Base-by-base conservation (phyloP, 441 rosid genomes). In the Sinapis alba region DNA sequence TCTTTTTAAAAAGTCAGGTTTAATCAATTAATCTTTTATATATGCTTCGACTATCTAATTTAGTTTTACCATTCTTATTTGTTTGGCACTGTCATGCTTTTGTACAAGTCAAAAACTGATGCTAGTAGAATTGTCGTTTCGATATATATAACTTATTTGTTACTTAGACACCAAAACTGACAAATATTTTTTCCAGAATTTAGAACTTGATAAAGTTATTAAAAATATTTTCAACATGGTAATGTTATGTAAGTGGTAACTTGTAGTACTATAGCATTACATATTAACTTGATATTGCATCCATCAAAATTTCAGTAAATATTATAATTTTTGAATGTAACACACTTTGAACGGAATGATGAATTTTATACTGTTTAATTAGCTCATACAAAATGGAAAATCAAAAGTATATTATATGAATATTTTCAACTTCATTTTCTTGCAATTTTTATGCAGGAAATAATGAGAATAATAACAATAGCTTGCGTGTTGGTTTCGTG, bases 51-150 rank as follows among this genome's bases (percentile, higher is more conserved):
- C 34, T 69, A 26, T 59, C 9, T 28, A 57, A 3, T 50, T 38
- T 54, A 10, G 2, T 58, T 58, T 30, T 68, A 76, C 59, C 47
- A 54, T 57, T 71, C 56, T 32, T 21, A n/a, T 30, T 21, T 63
- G 79, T 77, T 77, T 23, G 72, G 76, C 76, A 77, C 76, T 68
- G 76, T 71, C 76, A 32, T 27, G 3, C 45, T 45, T 41, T 60
- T 68, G 59, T 62, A 7, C 32, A n/a, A 41, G 60, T 65, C 59
- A 43, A 69, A 38, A 11, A 27, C 32, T 38, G 18, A 19, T 69
- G 65, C 65, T 56, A 9, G 38, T 56, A 9, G 38, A 18, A 28
- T 7, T 65, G 69, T 54, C 62, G 45, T 53, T 51, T 67, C 3
- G 13, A 18, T 50, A 18, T 50, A 50, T 50, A 16, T 12, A 12